These are phyloP conservation scores for Phyllosticta citriasiana DNA, from an alignment of 2,329 filamentous ascomycete genomes.

Conservation along the genomic window DNA sequence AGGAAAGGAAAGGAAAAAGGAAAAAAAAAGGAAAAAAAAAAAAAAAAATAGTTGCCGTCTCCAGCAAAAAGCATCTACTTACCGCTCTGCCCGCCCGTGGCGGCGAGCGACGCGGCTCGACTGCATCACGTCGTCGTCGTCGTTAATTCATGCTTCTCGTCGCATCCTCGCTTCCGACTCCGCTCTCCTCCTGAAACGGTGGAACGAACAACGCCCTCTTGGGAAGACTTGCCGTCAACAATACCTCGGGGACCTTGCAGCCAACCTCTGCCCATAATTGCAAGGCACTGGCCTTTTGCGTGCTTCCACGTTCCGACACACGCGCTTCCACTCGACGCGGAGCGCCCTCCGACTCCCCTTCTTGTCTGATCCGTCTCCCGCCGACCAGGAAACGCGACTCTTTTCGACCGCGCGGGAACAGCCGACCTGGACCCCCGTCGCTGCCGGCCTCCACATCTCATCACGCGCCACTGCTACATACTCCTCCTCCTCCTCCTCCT, in stretches of 20 bases:
- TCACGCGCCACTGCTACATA: background rate
- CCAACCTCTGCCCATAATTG: background rate
- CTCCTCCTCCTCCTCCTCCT: too few relatives aligned
- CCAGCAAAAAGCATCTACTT: too few relatives aligned
- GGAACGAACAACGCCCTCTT: background rate
- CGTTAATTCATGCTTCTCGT: background rate
- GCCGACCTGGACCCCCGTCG: background rate
- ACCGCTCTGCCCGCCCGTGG: too few relatives aligned
- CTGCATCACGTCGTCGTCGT: background rate
- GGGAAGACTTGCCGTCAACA: background rate
- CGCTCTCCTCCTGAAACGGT: background rate
- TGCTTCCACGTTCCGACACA: too few relatives aligned
- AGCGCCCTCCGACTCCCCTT: background rate
- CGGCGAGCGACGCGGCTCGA: too few relatives aligned
- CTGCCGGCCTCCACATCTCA: background rate
- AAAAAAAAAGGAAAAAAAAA: too few relatives aligned
- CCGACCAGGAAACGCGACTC: background rate
- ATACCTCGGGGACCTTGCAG: background rate
- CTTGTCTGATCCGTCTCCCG: background rate
- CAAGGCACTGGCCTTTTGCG: background rate
- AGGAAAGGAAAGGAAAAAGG: too few relatives aligned
- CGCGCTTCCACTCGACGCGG: background rate
- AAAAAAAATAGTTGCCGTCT: too few relatives aligned
- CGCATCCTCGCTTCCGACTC: background rate
- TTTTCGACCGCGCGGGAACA: background rate